Evolutionary conservation across 441 rosid species (phyloP).

Genomic region (Biscutella laevigata): DNA sequence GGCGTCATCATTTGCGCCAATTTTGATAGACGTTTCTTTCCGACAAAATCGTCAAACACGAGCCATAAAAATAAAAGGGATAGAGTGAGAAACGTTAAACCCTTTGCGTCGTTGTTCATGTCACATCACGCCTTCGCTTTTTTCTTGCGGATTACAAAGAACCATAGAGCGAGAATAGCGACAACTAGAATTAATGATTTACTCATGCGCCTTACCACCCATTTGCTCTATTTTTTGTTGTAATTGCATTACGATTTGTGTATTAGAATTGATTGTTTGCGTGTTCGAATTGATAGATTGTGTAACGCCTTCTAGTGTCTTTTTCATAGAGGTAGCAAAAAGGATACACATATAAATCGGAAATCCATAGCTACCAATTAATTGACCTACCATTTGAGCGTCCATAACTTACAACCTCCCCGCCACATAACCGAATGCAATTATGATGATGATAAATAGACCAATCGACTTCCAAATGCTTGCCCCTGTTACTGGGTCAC

Average conservation of each 20-base stretch:
- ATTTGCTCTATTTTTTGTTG: neutral
- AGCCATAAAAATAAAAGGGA: neutral
- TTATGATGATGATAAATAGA: neutral
- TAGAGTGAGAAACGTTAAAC: neutral
- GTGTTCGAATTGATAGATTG: neutral
- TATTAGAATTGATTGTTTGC: neutral
- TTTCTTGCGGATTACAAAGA: neutral
- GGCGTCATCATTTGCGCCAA: neutral
- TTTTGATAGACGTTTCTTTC: neutral
- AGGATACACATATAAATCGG: neutral
- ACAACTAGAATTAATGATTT: neutral
- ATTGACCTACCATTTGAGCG: neutral
- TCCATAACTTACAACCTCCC: neutral
- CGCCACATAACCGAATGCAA: neutral
- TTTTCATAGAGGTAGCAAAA: neutral
- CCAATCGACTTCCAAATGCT: neutral
- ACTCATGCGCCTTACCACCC: neutral
- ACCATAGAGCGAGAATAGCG: neutral
- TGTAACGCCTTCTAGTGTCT: neutral
- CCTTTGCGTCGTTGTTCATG: neutral
- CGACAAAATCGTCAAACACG: neutral
- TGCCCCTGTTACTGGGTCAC: neutral
- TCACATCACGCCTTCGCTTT: neutral
- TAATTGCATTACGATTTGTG: neutral
- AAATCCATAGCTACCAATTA: neutral